Base-by-base conservation (phyloP, 1,284 basidiomycete genomes). In the Cutaneotrichosporon mucoides region DNA sequence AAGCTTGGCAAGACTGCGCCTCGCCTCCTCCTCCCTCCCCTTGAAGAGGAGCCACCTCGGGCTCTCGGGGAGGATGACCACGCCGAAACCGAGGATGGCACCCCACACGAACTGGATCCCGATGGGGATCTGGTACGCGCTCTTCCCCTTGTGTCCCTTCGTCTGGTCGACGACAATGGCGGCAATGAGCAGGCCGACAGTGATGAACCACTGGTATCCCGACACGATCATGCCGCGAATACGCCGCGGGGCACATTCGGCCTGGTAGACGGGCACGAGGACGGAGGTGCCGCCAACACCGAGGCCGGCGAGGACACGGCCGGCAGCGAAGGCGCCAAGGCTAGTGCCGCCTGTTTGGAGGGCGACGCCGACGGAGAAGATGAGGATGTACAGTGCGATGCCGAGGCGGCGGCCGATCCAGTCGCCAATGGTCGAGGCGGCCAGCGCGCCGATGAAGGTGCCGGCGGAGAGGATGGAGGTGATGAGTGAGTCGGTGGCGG, bases 231-330 rank as follows among this genome's bases (percentile, higher is more conserved):
- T 84, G 69, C 90, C 90, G 74, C 90, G 85, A 67, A 88, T 84
- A 80, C 82, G 83, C 73, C 85, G 85, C 44, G 86, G 86, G 8
- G 66, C 63, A 45, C 51, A 56, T 38, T 68, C 66, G 33, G 60
- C 62, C 80, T 90, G 88, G 81, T 91, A 93, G 83, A 92, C 86
- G 62, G 88, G 87, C 53, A 85, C 80, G 55, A 86, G 76, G 69
- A 81, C 82, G 35, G 74, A 76, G 5, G 84, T 82, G 68, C 87
- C 81, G 45, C 90, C 91, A 65, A 93, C 88, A 78, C 89, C 89
- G 61, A 89, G 76, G 79, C 90, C 90, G 49, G 89, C 90, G 67
- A 92, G 81, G 61, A 92, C 85, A 80, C 90, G 88, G 2, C 90
- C 90, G 62, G 84, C 83, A 66, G 86, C 82, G 76, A 88, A 87